These are phyloP conservation scores for Trametes gibbosa DNA, from an alignment of 768 basidiomycete genomes.

Conservation along the genomic window DNA sequence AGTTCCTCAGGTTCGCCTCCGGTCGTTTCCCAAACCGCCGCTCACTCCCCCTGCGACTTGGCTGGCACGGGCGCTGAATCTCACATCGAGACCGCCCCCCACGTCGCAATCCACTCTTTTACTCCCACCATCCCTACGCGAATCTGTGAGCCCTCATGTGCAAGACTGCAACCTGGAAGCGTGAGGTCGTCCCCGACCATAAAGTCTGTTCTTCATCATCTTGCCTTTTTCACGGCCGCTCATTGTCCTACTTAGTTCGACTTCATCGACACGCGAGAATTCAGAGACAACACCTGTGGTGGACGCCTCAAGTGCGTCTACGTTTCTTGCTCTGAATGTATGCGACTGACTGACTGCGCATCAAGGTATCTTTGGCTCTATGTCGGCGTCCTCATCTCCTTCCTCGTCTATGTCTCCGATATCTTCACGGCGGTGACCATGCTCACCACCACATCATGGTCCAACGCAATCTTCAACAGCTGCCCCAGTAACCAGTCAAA, in stretches of 20 bases:
- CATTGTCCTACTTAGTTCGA: slow-evolving; percentile 66
- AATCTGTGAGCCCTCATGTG: slow-evolving; percentile 45
- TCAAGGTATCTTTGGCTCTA: slow-evolving; percentile 90
- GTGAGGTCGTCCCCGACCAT: slow-evolving; percentile 96
- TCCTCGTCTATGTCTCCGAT: slow-evolving; percentile 96
- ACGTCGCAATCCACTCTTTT: slow-evolving; percentile 26
- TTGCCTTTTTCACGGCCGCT: neutral
- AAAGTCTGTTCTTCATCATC: slow-evolving; percentile 55
- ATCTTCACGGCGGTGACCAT: slow-evolving; percentile 97
- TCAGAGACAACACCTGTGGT: slow-evolving; percentile 80
- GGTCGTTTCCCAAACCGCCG: slow-evolving; percentile 19
- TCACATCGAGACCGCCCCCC: slow-evolving; percentile 19
- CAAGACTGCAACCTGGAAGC: slow-evolving; percentile 88
- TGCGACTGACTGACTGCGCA: neutral
- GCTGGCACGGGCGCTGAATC: slow-evolving; percentile 25
- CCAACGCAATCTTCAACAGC: slow-evolving; percentile 83
- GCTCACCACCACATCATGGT: slow-evolving; percentile 89
- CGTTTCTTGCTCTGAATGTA: neutral
- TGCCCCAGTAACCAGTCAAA: slow-evolving; percentile 51
- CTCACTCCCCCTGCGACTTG: slow-evolving; percentile 23
- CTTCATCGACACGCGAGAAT: slow-evolving; percentile 92
- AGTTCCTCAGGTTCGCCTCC: slow-evolving; percentile 21
- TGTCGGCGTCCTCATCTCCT: slow-evolving; percentile 89
- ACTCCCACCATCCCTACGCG: neutral
- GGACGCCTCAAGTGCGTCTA: slow-evolving; percentile 77